A percentile compares a stretch with the other conserved stretches of the same genome.
Evolutionary conservation across 768 basidiomycete genomes (phyloP).

Genomic region (Udeniomyces megalosporus): DNA sequence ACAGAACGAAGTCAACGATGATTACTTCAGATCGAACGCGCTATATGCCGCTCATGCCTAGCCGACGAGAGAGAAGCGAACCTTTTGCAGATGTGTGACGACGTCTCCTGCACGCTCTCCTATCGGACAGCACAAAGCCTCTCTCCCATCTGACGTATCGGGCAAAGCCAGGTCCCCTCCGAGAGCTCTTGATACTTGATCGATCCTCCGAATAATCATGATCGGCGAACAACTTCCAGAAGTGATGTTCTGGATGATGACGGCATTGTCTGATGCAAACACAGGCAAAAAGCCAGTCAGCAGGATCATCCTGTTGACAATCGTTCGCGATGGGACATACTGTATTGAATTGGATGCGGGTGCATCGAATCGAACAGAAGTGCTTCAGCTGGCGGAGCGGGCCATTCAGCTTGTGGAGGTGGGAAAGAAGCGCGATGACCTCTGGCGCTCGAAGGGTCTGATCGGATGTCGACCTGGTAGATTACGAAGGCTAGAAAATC

Average conservation of each 20-base stretch:
- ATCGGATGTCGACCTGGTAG: constrained; percentile 84
- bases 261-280: constrained; percentile 46
- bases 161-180: constrained; percentile 42
- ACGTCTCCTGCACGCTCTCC: constrained; percentile 11
- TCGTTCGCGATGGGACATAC: too few species aligned
- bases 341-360: constrained; percentile 79
- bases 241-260: constrained; percentile 82
- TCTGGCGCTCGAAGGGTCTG: not conserved
- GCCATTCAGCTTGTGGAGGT: constrained; percentile 73
- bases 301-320: not conserved
- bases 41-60: too few species aligned
- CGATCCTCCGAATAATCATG: constrained; percentile 84
- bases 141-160: not conserved
- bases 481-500: constrained; percentile 54
- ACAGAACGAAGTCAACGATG: not conserved
- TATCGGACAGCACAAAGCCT: not conserved
- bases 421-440: not conserved
- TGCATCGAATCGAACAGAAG: constrained; percentile 61
- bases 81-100: constrained; percentile 12
- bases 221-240: constrained; percentile 89
- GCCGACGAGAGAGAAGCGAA: too few species aligned
- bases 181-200: constrained; percentile 72
- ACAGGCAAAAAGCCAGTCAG: not conserved
- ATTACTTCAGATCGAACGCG: not conserved
- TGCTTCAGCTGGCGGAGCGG: constrained; percentile 77